Evolutionary conservation across 1,284 basidiomycete genomes (phyloP), one percentile per base, ranked within the genome.

Genomic region (Boletus sp.): DNA sequence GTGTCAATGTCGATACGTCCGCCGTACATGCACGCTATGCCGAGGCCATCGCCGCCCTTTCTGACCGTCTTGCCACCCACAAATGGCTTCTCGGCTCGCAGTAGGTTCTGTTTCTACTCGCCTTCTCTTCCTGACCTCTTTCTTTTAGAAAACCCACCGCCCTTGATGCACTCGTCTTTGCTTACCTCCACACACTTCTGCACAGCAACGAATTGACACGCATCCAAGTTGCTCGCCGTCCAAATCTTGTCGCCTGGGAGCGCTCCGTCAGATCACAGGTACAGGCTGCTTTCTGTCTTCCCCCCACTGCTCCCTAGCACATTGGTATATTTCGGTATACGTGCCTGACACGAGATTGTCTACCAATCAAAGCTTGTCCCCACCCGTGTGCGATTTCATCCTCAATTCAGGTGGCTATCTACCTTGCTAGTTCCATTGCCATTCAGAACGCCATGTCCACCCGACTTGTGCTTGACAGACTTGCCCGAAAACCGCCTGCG

Each of bases 201-300:
- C 69, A 78, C 39, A 72, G 75, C 14, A 67, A 69, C 38, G 77
- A 81, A 42, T 57, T 57, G 23, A 61, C 72, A 10, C 76, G 83
- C 26, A 73, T 80, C 29, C 82, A 87, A 58, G 80, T 89, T 19
- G 77, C 79, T 13, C 76, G 80, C 42, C 78, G 79, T 48, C 77
- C 78, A 26, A 91, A 91, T 59, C 80, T 91, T 26, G 78, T 88
- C 34, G 75, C 77, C 34, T 91, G 88, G 87, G 87, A 90, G 61
- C 75, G 71, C 54, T 70, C 79, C 33, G 81, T 89, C 17, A 76
- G 82, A 40, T 65, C 70, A n/a, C 69, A 76, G 45, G 78, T 90
- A 7, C 70, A 74, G 36, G 67, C 69, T 41, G 75, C 78, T 4
- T 88, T 85, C 57, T 53, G 54, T 35, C 38, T 45, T 8, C 20